These are phyloP conservation scores for Trichoderma guizhouense DNA, from an alignment of 2,329 filamentous ascomycete genomes.

Conservation along the genomic window DNA sequence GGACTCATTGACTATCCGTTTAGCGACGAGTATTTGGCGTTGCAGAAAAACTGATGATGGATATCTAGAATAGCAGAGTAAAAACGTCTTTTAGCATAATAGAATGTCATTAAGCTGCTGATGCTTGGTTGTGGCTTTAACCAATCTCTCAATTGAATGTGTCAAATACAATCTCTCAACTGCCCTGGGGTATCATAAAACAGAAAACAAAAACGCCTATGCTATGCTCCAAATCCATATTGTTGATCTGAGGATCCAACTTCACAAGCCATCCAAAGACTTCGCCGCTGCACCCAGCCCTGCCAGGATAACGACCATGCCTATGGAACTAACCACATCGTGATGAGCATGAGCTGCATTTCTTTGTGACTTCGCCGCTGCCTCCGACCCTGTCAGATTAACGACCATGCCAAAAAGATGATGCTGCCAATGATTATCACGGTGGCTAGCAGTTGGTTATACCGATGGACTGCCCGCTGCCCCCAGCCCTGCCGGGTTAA, in stretches of 20 bases:
- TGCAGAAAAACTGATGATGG: not conserved
- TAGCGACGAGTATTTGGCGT: constrained; percentile 6
- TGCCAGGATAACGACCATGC: constrained; percentile 16
- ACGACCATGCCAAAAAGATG: constrained; percentile 1
- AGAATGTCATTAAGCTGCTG: not conserved
- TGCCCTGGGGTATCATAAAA: not conserved
- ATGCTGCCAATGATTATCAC: not conserved
- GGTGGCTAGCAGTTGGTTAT: not conserved
- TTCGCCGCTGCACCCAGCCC: constrained; percentile 14
- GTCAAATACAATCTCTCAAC: not conserved
- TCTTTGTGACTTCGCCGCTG: not conserved
- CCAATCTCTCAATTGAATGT: not conserved
- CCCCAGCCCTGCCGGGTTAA: constrained; percentile 14
- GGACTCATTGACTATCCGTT: constrained; percentile 20
- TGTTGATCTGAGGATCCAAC: not conserved
- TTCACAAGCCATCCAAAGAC: not conserved
- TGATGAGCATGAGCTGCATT: not conserved
- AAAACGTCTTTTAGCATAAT: not conserved
- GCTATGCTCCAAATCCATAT: not conserved
- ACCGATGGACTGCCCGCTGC: constrained; percentile 5
- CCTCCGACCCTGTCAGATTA: constrained; percentile 15
- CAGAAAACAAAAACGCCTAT: not conserved
- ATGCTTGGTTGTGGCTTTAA: not conserved
- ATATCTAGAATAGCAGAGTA: not conserved
- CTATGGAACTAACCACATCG: not conserved